Evolutionary conservation across 495 filamentous ascomycete genomes (phyloP), one percentile per base, ranked within the genome.

Genomic region (Haplographium delicatum): DNA sequence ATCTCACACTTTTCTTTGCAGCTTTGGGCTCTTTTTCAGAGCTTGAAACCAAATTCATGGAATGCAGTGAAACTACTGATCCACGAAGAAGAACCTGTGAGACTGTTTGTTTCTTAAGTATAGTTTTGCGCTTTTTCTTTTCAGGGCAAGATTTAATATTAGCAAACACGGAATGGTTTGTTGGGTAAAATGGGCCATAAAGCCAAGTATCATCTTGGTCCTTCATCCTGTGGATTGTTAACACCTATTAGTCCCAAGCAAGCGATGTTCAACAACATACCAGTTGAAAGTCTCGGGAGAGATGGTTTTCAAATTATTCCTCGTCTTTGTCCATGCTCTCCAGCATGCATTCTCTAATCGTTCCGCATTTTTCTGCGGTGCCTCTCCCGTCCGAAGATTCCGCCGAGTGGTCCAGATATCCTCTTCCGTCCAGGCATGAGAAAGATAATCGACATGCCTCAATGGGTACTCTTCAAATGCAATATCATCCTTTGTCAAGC

Each of bases 391-490:
- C n/a, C n/a, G 82, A 58, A 98, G 88, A 65, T 91, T 88, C 51
- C 87, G 81, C 93, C 91, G 96, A 3, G 91, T 95, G 8, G 86
- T 76, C 91, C 91, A 98, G 11, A 98, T 95, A 66, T 98, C 93
- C 65, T 96, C 91, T 68, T 96, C 89, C 27, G 78, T 80, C 91
- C 91, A 98, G 44, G 89, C 79, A 60, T 98, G 86, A 24, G 90
- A 93, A 2, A 98, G 76, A 63, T 96, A 98, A 68, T 98, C 91
- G 24, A 98, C 91, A 68, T 96, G 91, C 25, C 86, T 74, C 13
- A 87, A 90, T 24, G 91, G 93, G 57, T 88, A 81, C 22, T 72
- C 72, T 51, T 79, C 74, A 22, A 96, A 71, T 19, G 84, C 83
- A 15, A 79, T 86, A 65, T 96, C 91, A 60, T 97, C 91, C 37